phyloP scores from a whole-genome alignment of 2,329 filamentous ascomycete genomes.

The Scedosporium apiospermum region DNA sequence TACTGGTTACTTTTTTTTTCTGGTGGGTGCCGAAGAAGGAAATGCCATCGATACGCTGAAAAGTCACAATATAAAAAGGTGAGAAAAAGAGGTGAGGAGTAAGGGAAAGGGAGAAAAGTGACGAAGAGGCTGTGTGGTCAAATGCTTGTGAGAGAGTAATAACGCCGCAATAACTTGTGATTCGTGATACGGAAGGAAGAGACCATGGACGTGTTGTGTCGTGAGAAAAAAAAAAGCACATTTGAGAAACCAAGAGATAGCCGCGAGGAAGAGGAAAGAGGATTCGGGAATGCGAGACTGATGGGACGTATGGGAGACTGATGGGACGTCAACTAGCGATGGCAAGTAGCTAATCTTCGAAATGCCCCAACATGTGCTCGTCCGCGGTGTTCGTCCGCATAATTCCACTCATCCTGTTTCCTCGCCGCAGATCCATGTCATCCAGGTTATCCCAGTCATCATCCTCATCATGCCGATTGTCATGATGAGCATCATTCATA shows the following conservation, averaged over 20 bases:
- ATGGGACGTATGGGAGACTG: background rate
- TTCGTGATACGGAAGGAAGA: background rate
- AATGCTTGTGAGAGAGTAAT: too few relatives aligned
- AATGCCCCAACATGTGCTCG: conserved; percentile 55
- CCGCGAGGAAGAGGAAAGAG: background rate
- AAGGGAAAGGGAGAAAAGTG: too few relatives aligned
- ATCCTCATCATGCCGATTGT: conserved; percentile 14
- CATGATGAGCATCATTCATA: conserved; percentile 44
- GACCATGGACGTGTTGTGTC: background rate
- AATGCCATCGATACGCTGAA: too few relatives aligned
- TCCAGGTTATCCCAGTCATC: conserved; percentile 50
- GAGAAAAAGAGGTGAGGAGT: too few relatives aligned
- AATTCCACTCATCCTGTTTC: conserved; percentile 56
- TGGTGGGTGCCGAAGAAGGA: too few relatives aligned
- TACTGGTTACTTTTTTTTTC: too few relatives aligned
- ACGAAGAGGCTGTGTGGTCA: too few relatives aligned
- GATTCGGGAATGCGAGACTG: background rate
- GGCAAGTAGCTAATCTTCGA: conserved; percentile 41
- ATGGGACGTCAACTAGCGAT: background rate
- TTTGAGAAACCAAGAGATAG: background rate
- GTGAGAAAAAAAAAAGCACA: background rate
- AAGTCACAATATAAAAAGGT: too few relatives aligned
- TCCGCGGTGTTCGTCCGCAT: conserved; percentile 47
- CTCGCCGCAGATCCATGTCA: conserved; percentile 40
- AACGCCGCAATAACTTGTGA: too few relatives aligned